Evolutionary conservation across 164 flowering plant genomes (phyloP), one percentile per base, ranked within the genome.

Genomic region (Akebia trifoliata): DNA sequence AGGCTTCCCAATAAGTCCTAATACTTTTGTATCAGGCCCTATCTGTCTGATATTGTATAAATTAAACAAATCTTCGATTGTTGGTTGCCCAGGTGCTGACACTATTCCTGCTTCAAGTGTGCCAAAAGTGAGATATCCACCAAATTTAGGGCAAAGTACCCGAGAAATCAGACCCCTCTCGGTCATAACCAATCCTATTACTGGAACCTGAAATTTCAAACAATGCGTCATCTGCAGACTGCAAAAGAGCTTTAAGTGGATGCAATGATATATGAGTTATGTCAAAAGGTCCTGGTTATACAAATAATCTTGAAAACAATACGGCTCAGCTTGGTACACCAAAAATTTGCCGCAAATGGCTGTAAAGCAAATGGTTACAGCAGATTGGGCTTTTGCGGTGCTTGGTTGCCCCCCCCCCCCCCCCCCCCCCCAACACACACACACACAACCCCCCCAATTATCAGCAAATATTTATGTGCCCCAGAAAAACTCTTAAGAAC

Each of bases 21-120:
- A 80, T 15, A 94, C 85, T 77, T 86, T 86, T 25, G 96, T 94
- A 47, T 86, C 87, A 51, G 77, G 73, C 37, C 86, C 83, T 6
- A 94, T 53, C 36, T 68, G 75, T 65, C 90, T 81, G 64, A 90
- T 71, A 62, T 86, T 86, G 80, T 79, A 90, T 36, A 86, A 57
- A 59, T 76, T 44, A 65, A 86, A 56, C 52, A 94, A 64, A 72
- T 94, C 99, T 28, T 79, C 71, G 10, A 88, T 39, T 31, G 91
- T 80, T 25, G 97, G 97, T 64, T 94, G 99, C 49, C 99, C 96
- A 54, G 97, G 96, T 54, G 97, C 99, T 28, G 99, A 90, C 54
- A 83, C 81, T 26, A 64, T 60, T 65, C 90, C 95, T 0, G 75
- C 57, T 54, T 83, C 89, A 48, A 94, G 76, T 44, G 92, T 74